Evolutionary conservation across 208 protist species (phyloP).

Genomic region (Crithidia fasciculata): DNA sequence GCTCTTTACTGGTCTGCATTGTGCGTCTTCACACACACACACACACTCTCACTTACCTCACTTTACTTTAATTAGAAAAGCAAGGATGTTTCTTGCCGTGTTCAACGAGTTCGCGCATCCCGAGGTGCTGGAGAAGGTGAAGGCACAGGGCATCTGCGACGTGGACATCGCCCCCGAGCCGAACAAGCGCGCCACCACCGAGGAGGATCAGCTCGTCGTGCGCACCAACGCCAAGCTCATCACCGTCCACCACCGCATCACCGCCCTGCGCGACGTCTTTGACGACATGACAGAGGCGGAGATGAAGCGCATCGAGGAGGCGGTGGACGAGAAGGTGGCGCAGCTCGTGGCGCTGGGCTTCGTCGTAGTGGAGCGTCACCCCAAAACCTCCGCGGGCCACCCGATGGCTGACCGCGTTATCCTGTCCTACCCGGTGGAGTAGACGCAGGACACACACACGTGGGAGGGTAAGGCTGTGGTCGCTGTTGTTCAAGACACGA

Average conservation of each 20-base stretch:
- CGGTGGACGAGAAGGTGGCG: conserved; percentile 53
- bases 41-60: too few relatives aligned
- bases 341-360: conserved; percentile 71
- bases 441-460: neutral
- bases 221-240: conserved; percentile 86
- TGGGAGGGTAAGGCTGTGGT: too few relatives aligned
- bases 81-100: conserved; percentile 71
- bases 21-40: too few relatives aligned
- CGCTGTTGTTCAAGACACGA: too few relatives aligned
- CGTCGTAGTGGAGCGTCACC: conserved; percentile 55
- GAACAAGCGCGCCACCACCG: conserved; percentile 49
- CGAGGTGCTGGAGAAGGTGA: conserved; percentile 67
- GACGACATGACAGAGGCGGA: conserved; percentile 55
- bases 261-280: conserved; percentile 43
- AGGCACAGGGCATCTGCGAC: conserved; percentile 57
- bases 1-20: too few relatives aligned
- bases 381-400: conserved; percentile 74
- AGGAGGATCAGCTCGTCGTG: conserved; percentile 64
- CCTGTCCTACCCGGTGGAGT: conserved; percentile 50
- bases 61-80: too few relatives aligned
- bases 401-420: conserved; percentile 86
- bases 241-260: conserved; percentile 58
- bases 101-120: conserved; percentile 85
- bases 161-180: conserved; percentile 61
- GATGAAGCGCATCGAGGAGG: conserved; percentile 34